These are phyloP conservation scores for Dioscorea cayenensis DNA, from an alignment of 116 monocot genomes.

Conservation along the genomic window DNA sequence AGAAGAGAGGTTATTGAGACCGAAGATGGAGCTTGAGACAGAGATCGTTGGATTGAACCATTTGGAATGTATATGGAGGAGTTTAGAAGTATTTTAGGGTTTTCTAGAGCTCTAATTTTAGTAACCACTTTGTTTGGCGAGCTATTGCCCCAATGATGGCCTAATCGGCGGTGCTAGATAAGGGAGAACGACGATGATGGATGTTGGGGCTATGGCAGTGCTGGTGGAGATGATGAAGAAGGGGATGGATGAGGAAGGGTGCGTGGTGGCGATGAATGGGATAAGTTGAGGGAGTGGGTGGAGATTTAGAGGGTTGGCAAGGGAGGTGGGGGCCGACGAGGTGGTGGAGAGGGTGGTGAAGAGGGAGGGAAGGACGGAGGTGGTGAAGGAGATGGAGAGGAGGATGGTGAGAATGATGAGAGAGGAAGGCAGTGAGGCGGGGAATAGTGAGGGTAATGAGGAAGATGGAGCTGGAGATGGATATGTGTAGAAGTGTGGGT, in stretches of 20 bases:
- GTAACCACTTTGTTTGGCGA: no score
- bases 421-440: no score
- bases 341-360: constrained; percentile 26
- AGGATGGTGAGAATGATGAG: constrained; percentile 28
- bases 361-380: constrained; percentile 5
- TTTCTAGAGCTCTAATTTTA: no score
- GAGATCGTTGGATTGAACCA: no score
- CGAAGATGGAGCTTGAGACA: no score
- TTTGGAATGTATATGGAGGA: no score
- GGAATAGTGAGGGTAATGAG: no score
- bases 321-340: constrained; percentile 33
- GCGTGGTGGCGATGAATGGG: constrained; percentile 35
- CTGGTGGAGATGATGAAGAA: constrained; percentile 24
- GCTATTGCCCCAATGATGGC: no score
- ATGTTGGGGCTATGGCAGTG: constrained; percentile 31
- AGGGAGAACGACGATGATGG: constrained; percentile 45
- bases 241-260: constrained; percentile 13
- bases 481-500: constrained; percentile 13
- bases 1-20: no score
- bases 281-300: constrained; percentile 43
- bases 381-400: constrained; percentile 31
- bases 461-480: constrained; percentile 2
- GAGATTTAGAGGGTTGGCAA: constrained; percentile 39
- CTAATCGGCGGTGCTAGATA: constrained; percentile 22
- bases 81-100: no score